Evolutionary conservation across 306 rosid species (phyloP), one percentile per base, ranked within the genome.

Genomic region (Morella rubra): DNA sequence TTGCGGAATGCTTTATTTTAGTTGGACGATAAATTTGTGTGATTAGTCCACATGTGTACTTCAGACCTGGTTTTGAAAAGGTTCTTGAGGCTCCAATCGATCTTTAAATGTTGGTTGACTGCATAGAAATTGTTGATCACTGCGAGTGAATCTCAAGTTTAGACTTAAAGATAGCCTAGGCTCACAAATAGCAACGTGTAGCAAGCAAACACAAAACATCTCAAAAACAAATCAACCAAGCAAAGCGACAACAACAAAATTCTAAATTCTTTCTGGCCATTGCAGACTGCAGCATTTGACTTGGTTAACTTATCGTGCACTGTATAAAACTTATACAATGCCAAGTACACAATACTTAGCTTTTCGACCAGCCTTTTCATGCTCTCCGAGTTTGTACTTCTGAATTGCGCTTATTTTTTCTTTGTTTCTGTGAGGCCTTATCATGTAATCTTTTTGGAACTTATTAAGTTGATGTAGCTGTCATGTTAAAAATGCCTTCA

Each of bases 31-130:
- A n/a, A 24, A 42, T 42, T 16, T 65, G 20, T 8, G 12, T 41
- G 49, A 65, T 65, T 65, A 16, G 44, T 65, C 71, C 13, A 41
- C 41, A 41, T 65, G 71, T 65, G 37, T 41, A 20, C 50, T 65
- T 41, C 20, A 18, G 16, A 18, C 22, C 16, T 18, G 71, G 50
- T 20, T n/a, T 8, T 8, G 47, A 65, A 40, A 65, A 37, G 42
- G 8, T 18, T 65, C 4, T 5, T 56, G 4, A 56, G 13, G 40
- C 64, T 56, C 40, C 64, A 56, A 40, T 64, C 47, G 10, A 64
- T 19, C 50, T 18, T 65, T 42, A 42, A 42, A 65, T 10, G 24
- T 65, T 7, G 50, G 46, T 24, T 58, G 41, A 58, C 3, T 65
- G 71, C 9, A 41, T 65, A 18, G 71, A 41, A 40, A 16, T 65